These are phyloP conservation scores for Fraxinus floribunda DNA, from an alignment of 305 asterid genomes.

Conservation along the genomic window DNA sequence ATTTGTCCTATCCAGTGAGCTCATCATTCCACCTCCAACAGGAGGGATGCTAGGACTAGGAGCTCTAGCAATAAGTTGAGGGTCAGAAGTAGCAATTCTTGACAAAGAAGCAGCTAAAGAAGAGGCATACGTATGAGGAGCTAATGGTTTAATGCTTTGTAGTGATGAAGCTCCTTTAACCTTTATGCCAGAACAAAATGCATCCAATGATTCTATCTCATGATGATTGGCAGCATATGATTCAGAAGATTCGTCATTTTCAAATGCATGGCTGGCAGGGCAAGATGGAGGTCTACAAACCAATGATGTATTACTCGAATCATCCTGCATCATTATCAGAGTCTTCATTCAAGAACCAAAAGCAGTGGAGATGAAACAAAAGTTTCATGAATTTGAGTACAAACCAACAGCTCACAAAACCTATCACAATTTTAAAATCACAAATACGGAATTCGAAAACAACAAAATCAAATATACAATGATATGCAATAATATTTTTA, in stretches of 20 bases:
- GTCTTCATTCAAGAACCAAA: not conserved
- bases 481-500: not conserved
- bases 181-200: conserved; percentile 32
- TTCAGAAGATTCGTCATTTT: conserved; percentile 42
- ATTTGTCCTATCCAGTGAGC: conserved; percentile 39
- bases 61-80: conserved; percentile 40
- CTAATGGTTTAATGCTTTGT: conserved; percentile 40
- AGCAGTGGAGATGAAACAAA: conserved; percentile 8
- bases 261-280: conserved; percentile 40
- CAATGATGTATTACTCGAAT: conserved; percentile 29
- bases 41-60: conserved; percentile 52
- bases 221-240: conserved; percentile 38
- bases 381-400: not conserved
- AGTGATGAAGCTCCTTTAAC: conserved; percentile 31
- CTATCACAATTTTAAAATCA: not conserved
- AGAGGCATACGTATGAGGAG: conserved; percentile 46
- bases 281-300: conserved; percentile 45
- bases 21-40: conserved; percentile 41
- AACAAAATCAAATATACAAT: not conserved
- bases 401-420: not conserved
- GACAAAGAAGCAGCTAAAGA: conserved; percentile 46
- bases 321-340: conserved; percentile 43
- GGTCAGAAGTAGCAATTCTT: conserved; percentile 51
- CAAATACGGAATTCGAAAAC: not conserved
- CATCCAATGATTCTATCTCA: conserved; percentile 38